Conservation (phyloP, 257 asterid genomes). For the Catharanthus roseus region DNA sequence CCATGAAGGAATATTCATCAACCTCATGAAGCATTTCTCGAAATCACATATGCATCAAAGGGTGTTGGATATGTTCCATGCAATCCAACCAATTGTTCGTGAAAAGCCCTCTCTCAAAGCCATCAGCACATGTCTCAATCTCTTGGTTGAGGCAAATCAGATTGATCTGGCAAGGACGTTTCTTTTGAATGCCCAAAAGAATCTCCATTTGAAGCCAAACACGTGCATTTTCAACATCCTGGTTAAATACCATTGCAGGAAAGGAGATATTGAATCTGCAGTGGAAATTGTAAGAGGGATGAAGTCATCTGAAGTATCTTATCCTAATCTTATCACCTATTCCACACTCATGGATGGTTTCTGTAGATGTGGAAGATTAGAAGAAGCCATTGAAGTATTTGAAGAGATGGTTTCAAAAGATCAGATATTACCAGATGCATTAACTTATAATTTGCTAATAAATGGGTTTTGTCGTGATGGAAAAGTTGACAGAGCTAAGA, state of each 20-base stretch:
- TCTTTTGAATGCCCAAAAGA: constrained; percentile 48
- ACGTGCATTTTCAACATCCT: constrained; percentile 88
- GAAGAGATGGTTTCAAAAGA: constrained; percentile 83
- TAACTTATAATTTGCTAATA: constrained; percentile 72
- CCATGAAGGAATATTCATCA: constrained; percentile 72
- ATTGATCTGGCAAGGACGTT: constrained; percentile 63
- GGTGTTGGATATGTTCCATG: constrained; percentile 68
- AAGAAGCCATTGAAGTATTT: constrained; percentile 61
- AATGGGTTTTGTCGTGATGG: constrained; percentile 65
- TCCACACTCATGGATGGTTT: constrained; percentile 82
- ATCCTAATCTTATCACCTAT: constrained; percentile 82
- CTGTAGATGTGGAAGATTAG: constrained; percentile 52
- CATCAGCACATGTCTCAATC: constrained; percentile 83
- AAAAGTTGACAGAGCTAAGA: constrained; percentile 58
- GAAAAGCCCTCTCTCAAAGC: constrained; percentile 81
- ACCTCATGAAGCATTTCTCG: constrained; percentile 89
- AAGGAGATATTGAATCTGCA: constrained; percentile 63
- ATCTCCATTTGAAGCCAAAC: constrained; percentile 65
- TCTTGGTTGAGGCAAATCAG: constrained; percentile 62
- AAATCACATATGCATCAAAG: constrained; percentile 57
- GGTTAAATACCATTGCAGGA: constrained; percentile 75
- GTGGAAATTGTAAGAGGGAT: constrained; percentile 68
- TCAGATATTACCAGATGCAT: constrained; percentile 73
- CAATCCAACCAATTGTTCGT: constrained; percentile 53
- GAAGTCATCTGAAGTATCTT: constrained; percentile 55